Conservation (phyloP, 2,329 filamentous ascomycete species). For the Lasiodiplodia sp. region DNA sequence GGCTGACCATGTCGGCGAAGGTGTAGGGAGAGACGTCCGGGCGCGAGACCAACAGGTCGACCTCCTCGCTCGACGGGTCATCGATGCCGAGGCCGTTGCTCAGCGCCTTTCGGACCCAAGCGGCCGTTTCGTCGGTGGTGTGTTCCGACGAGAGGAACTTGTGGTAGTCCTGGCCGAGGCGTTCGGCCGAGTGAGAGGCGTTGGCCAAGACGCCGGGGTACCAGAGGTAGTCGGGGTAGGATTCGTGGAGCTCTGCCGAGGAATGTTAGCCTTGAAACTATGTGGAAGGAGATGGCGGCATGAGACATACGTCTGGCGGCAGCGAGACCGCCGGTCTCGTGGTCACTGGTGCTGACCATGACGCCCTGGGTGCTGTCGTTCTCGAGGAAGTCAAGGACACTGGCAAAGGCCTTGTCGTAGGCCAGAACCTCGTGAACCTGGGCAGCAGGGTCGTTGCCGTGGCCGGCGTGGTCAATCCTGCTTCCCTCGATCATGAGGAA, state of each 20-base stretch:
- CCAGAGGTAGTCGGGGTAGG: conserved; percentile 78
- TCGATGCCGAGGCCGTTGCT: conserved; percentile 75
- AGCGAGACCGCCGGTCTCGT: conserved; percentile 91
- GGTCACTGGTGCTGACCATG: conserved; percentile 89
- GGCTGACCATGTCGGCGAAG: conserved; percentile 86
- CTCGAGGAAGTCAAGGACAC: conserved; percentile 84
- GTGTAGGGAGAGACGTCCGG: conserved; percentile 64
- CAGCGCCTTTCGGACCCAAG: conserved; percentile 76
- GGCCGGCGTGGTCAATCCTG: conserved; percentile 91
- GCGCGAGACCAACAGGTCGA: conserved; percentile 68
- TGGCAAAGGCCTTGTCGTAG: conserved; percentile 85
- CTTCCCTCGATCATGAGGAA: conserved; percentile 99
- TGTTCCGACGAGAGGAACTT: conserved; percentile 58
- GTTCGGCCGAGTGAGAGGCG: conserved; percentile 76
- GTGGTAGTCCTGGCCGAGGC: conserved; percentile 69
- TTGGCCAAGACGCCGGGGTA: conserved; percentile 83
- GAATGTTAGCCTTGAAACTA: not conserved
- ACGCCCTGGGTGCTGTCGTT: conserved; percentile 76
- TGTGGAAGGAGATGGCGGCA: not conserved
- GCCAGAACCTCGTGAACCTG: conserved; percentile 86
- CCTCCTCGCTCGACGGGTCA: conserved; percentile 75
- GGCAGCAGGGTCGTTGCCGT: conserved; percentile 63
- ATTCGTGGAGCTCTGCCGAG: conserved; percentile 60
- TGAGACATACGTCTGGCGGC: conserved; percentile 73
- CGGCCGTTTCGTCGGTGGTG: conserved; percentile 42